Conservation (phyloP, 352 stramenopile species). For the Chrysophaeum taylorii region DNA sequence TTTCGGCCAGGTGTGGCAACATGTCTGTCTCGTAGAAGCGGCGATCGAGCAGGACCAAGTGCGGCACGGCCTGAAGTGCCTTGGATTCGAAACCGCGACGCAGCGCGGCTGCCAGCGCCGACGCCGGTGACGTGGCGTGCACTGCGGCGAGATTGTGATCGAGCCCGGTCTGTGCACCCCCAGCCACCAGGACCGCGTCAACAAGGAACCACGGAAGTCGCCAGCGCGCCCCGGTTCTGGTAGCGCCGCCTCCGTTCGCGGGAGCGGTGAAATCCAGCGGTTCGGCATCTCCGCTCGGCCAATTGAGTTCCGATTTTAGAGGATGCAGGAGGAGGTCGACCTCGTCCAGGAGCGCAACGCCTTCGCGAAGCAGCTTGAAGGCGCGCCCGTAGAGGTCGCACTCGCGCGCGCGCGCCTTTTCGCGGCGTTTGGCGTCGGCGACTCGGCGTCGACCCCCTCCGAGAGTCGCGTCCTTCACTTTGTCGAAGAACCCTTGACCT, state of each 20-base stretch:
- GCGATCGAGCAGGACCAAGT: background rate
- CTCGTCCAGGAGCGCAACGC: slow-evolving; percentile 73
- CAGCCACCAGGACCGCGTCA: background rate
- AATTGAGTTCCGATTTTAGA: slow-evolving; percentile 79
- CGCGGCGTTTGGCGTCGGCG: background rate
- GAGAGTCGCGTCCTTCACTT: background rate
- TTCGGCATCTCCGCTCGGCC: slow-evolving; percentile 70
- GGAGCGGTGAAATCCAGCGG: slow-evolving; percentile 68
- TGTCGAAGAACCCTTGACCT: background rate
- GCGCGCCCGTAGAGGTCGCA: background rate
- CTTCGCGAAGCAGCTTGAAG: slow-evolving; percentile 48
- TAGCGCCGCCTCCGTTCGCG: background rate
- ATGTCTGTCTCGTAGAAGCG: background rate
- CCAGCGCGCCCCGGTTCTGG: background rate
- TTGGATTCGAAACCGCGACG: background rate
- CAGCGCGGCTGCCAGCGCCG: background rate
- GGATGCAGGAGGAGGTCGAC: slow-evolving; percentile 76
- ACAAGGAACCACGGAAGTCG: background rate
- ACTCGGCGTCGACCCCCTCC: background rate
- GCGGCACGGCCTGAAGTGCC: background rate
- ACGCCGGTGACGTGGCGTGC: background rate
- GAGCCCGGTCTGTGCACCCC: background rate
- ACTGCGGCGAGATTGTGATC: background rate
- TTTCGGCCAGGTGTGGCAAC: background rate
- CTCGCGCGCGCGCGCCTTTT: background rate